Conservation (phyloP, 75 land plant species). For the Pinus albicaulis region DNA sequence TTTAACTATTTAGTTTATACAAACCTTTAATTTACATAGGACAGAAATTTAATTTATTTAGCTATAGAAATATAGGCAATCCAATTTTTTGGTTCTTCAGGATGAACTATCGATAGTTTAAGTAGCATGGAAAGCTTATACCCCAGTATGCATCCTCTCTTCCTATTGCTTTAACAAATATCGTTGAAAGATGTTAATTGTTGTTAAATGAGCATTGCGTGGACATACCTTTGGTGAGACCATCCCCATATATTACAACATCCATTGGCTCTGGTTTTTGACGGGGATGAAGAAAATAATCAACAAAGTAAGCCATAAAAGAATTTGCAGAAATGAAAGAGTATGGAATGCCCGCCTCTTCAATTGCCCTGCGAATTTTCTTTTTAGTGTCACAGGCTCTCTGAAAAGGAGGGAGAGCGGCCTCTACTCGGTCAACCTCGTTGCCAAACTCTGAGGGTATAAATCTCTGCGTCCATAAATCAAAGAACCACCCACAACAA, state of each 20-base stretch:
- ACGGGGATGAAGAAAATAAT: slow-evolving; percentile 19
- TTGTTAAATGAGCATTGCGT: no score
- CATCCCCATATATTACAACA: slow-evolving; percentile 29
- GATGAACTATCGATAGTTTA: no score
- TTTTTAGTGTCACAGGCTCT: slow-evolving; percentile 17
- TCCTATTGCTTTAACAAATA: no score
- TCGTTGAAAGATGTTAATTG: no score
- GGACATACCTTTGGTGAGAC: slow-evolving; percentile 30
- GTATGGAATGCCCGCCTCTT: slow-evolving; percentile 38
- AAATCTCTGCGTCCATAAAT: slow-evolving; percentile 30
- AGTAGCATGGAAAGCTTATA: no score
- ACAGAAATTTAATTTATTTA: no score
- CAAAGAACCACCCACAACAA: no score
- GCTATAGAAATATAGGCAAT: no score
- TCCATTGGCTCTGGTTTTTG: background rate
- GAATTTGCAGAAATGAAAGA: slow-evolving; percentile 25
- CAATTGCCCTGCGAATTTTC: slow-evolving; percentile 22
- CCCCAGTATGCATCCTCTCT: no score
- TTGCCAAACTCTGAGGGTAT: slow-evolving; percentile 48
- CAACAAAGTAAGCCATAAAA: slow-evolving; percentile 27
- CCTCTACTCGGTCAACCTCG: slow-evolving; percentile 19
- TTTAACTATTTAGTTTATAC: no score
- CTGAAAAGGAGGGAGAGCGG: slow-evolving; percentile 12
- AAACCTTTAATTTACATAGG: no score
- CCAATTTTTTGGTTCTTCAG: no score